phyloP scores from a whole-genome alignment of 257 asterid species.

The Gynochthodes officinalis region DNA sequence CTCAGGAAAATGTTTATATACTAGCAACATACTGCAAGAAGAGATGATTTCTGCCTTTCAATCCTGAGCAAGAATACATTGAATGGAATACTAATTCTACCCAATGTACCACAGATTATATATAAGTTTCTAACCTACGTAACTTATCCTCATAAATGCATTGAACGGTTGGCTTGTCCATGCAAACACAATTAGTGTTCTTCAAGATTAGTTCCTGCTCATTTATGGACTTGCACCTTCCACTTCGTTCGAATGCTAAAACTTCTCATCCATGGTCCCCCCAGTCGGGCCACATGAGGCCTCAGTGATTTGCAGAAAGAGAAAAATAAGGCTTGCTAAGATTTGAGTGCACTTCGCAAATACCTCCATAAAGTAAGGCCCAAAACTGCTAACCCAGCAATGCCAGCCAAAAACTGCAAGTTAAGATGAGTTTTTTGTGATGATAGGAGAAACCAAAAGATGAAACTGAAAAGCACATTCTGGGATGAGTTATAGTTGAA shows the following conservation, averaged over 20 bases:
- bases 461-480: slow-evolving; percentile 1
- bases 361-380: slow-evolving; percentile 66
- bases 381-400: slow-evolving; percentile 61
- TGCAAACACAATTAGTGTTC: too few species aligned
- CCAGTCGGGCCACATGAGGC: background rate
- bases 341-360: slow-evolving; percentile 42
- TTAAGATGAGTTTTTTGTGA: too few species aligned
- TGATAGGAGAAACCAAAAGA: too few species aligned
- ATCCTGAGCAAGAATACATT: too few species aligned
- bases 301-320: background rate
- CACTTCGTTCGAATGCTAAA: background rate
- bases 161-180: background rate
- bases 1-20: too few species aligned
- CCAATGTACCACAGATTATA: too few species aligned
- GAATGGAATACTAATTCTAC: too few species aligned
- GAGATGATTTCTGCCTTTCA: too few species aligned
- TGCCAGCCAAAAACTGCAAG: slow-evolving; percentile 62
- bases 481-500: background rate
- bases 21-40: too few species aligned
- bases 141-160: background rate
- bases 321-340: slow-evolving; percentile 22
- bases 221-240: background rate
- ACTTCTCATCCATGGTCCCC: background rate
- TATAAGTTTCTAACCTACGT: background rate
- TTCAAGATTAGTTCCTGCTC: background rate